Percentiles rank a stretch among this genome's conserved stretches.
phyloP scores from a whole-genome alignment of 805 yeast species.

The Wickerhamiella lipophila region DNA sequence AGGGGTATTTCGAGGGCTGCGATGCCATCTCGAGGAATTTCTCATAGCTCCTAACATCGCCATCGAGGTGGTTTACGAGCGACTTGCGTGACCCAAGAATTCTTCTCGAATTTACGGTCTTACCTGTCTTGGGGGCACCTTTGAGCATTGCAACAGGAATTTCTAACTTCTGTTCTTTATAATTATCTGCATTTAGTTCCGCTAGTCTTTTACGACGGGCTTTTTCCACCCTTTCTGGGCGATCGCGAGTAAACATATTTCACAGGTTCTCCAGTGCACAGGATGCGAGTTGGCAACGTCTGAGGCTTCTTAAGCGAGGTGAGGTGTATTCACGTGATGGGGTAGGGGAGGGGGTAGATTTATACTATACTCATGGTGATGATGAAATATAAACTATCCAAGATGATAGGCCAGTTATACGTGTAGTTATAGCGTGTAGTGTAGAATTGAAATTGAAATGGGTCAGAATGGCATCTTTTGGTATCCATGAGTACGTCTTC shows the following conservation, averaged over 20 bases:
- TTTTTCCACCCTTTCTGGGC: slow-evolving; percentile 14
- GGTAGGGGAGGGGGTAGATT: too few species aligned
- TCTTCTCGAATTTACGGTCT: slow-evolving; percentile 27
- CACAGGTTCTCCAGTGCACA: not conserved
- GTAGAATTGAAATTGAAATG: too few species aligned
- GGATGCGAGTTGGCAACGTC: not conserved
- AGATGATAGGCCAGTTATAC: too few species aligned
- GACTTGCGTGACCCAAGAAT: slow-evolving; percentile 31
- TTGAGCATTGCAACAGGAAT: slow-evolving; percentile 21
- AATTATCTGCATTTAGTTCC: slow-evolving; percentile 21
- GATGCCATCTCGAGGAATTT: slow-evolving; percentile 25
- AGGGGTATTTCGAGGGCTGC: slow-evolving; percentile 29
- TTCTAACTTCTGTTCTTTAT: slow-evolving; percentile 19
- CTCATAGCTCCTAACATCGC: slow-evolving; percentile 28
- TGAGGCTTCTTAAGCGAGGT: not conserved
- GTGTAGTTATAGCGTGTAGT: too few species aligned
- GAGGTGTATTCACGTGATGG: not conserved
- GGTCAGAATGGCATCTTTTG: too few species aligned
- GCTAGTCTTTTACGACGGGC: slow-evolving; percentile 18
- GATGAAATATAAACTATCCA: too few species aligned
- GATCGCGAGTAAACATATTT: not conserved
- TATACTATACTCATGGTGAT: too few species aligned
- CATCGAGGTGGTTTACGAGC: slow-evolving; percentile 31
- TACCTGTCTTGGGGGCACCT: slow-evolving; percentile 21
- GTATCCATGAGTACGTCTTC: too few species aligned